Conservation (phyloP, 176 grass and related monocot species). For the Poa pratensis region DNA sequence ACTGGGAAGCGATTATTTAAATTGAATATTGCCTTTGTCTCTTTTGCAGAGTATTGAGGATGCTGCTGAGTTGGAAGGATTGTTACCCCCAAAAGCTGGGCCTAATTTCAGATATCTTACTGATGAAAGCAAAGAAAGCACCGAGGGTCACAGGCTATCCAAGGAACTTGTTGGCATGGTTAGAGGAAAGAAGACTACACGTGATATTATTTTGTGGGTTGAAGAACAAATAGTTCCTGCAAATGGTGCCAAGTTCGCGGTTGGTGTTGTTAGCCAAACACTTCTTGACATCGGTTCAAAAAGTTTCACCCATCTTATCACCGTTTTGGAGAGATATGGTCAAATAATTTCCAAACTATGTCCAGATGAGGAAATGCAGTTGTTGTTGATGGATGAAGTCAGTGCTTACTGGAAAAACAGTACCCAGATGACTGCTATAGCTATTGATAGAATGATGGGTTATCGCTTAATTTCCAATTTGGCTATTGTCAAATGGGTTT, state of each 20-base stretch:
- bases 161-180: constrained; percentile 82
- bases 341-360: constrained; percentile 85
- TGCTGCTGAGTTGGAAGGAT: constrained; percentile 74
- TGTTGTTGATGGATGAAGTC: constrained; percentile 85
- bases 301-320: constrained; percentile 99
- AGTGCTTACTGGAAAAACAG: constrained; percentile 93
- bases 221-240: constrained; percentile 77
- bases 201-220: constrained; percentile 83
- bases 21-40: constrained; percentile 11
- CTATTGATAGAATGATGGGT: constrained; percentile 99
- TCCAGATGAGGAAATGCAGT: constrained; percentile 77
- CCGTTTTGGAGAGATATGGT: constrained; percentile 90
- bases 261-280: constrained; percentile 86
- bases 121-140: constrained; percentile 61
- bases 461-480: constrained; percentile 91
- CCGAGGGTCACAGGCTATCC: constrained; percentile 56
- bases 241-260: constrained; percentile 74
- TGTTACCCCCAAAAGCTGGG: constrained; percentile 90
- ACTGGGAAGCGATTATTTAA: constrained; percentile 12
- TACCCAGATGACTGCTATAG: constrained; percentile 92
- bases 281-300: constrained; percentile 97
- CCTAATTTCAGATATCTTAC: constrained; percentile 75
- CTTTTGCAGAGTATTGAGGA: constrained; percentile 86
- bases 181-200: constrained; percentile 70
- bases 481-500: constrained; percentile 95